Percentiles rank a stretch among this genome's conserved stretches.
phyloP scores from a whole-genome alignment of 2,329 filamentous ascomycete species.

The Hyphodiscus sp. region DNA sequence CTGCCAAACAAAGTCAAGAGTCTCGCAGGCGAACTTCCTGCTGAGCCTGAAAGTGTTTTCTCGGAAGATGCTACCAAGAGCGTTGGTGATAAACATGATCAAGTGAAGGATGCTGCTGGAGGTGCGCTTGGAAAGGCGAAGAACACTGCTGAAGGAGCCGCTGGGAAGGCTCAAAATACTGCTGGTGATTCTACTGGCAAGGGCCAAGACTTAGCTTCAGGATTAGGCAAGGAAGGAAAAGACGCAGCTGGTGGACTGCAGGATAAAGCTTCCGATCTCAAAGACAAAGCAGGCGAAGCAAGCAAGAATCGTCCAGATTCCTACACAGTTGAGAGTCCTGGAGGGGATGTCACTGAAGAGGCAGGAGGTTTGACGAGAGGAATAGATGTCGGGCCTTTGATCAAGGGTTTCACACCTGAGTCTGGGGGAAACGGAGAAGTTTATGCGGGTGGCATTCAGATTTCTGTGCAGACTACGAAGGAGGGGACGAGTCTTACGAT shows the following conservation, averaged over 20 bases:
- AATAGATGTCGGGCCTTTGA: not conserved
- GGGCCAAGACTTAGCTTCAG: conserved; percentile 3
- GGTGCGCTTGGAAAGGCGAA: conserved; percentile 1
- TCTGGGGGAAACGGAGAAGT: not conserved
- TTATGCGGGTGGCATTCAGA: conserved; percentile 20
- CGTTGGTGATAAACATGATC: not conserved
- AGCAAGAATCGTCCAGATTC: conserved; percentile 1
- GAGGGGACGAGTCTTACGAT: conserved; percentile 23
- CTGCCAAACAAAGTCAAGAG: not conserved
- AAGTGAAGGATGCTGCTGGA: not conserved
- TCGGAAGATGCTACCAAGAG: not conserved
- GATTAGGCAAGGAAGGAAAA: not conserved
- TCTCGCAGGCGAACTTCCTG: not conserved
- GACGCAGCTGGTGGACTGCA: not conserved
- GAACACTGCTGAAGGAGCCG: not conserved
- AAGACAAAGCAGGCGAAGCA: conserved; percentile 10
- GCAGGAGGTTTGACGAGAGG: not conserved
- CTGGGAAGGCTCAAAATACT: conserved; percentile 2
- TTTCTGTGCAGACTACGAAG: conserved; percentile 22
- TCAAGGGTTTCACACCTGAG: not conserved
- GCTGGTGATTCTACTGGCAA: conserved; percentile 2
- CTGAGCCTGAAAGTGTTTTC: not conserved
- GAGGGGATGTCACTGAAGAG: conserved; percentile 1
- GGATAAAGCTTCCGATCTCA: not conserved
- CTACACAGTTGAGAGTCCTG: no score